Conservation (phyloP, 148 eudicot species). For the Rhododendron molle region DNA sequence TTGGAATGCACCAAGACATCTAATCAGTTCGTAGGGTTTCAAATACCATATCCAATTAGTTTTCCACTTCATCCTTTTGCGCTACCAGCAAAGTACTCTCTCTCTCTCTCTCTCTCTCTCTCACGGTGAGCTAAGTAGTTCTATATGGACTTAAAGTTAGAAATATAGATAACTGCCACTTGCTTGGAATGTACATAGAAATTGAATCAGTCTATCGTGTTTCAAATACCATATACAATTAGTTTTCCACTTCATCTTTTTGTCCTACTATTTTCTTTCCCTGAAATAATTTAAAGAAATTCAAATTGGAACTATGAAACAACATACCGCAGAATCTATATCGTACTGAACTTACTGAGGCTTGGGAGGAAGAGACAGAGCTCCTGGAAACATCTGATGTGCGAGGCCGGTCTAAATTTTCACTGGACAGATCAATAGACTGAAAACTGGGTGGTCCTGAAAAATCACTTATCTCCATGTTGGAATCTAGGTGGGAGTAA, state of each 20-base stretch:
- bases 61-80: not conserved
- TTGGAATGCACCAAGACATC: not conserved
- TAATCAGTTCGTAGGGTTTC: not conserved
- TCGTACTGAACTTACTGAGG: slow-evolving; percentile 30
- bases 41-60: not conserved
- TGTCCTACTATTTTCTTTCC: not conserved
- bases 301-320: not conserved
- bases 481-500: slow-evolving; percentile 9
- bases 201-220: not conserved
- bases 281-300: not conserved
- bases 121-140: not conserved
- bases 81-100: not conserved
- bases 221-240: not conserved
- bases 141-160: not conserved
- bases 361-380: slow-evolving; percentile 15
- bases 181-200: not conserved
- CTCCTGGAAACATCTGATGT: slow-evolving; percentile 25
- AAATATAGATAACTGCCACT: not conserved
- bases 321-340: not conserved
- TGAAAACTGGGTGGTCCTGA: slow-evolving; percentile 33
- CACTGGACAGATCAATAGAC: slow-evolving; percentile 26
- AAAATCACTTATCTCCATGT: slow-evolving; percentile 20
- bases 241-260: not conserved
- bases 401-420: slow-evolving; percentile 15
- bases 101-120: too few relatives aligned